A percentile compares a stretch with the other conserved stretches of the same genome.
Conservation (phyloP, 2,329 filamentous ascomycete genomes). For the Cladorrhinum sp. region DNA sequence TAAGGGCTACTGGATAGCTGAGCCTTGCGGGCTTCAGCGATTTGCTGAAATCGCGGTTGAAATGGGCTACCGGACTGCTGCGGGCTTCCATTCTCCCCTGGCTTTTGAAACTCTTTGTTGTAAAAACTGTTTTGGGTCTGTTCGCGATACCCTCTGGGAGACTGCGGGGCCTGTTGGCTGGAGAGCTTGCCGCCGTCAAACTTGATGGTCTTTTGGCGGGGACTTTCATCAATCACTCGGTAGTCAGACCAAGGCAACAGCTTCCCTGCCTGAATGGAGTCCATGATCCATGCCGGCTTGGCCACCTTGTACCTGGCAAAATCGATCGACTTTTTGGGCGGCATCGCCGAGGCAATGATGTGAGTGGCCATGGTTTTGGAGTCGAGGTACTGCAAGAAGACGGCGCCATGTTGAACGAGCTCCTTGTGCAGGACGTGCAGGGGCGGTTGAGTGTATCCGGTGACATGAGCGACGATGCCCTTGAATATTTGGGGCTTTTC, state of each 20-base stretch:
- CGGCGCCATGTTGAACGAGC: constrained; percentile 89
- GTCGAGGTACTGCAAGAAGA: constrained; percentile 91
- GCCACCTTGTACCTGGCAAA: constrained; percentile 87
- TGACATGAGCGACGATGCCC: constrained; percentile 85
- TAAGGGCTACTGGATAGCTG: constrained; percentile 28
- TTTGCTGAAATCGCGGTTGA: constrained; percentile 53
- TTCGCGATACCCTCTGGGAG: constrained; percentile 66
- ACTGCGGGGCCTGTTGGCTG: constrained; percentile 60
- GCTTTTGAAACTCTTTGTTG: constrained; percentile 61
- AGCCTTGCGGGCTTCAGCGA: constrained; percentile 27
- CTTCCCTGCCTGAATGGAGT: constrained; percentile 78
- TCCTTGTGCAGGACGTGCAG: constrained; percentile 83
- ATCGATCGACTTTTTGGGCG: constrained; percentile 89
- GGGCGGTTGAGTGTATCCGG: constrained; percentile 93
- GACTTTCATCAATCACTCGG: constrained; percentile 78
- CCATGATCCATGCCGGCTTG: constrained; percentile 90
- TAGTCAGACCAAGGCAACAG: constrained; percentile 85
- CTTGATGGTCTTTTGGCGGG: constrained; percentile 72
- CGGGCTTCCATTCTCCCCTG: constrained; percentile 27
- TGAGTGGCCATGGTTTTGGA: constrained; percentile 94
- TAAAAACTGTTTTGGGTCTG: constrained; percentile 85
- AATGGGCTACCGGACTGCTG: constrained; percentile 28
- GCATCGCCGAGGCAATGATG: constrained; percentile 86
- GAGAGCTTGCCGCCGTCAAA: constrained; percentile 60
- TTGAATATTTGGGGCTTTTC: constrained; percentile 85